Conservation (phyloP, 352 stramenopile genomes). For the Thraustochytrium sp. region DNA sequence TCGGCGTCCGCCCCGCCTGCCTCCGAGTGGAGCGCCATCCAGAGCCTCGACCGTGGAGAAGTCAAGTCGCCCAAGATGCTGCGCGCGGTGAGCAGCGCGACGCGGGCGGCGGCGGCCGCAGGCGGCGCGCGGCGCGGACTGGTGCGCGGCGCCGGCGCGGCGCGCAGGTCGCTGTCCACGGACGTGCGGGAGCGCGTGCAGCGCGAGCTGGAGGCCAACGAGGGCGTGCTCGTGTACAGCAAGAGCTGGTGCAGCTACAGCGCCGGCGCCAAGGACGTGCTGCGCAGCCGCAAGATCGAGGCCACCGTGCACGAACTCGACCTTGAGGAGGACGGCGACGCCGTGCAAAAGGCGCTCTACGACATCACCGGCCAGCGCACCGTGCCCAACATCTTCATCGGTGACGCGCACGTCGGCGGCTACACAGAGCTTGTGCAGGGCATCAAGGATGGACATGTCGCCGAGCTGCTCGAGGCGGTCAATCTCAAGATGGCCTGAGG, state of each 20-base stretch:
- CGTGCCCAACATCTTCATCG: slow-evolving; percentile 97
- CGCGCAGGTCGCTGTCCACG: background rate
- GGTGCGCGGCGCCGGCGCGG: background rate
- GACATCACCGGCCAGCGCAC: slow-evolving; percentile 84
- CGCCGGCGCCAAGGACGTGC: background rate
- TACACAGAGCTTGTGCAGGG: slow-evolving; percentile 16
- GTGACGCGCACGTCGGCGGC: slow-evolving; percentile 86
- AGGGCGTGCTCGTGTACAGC: slow-evolving; percentile 8
- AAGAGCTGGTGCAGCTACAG: slow-evolving; percentile 22
- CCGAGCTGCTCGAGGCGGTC: background rate
- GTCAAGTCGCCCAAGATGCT: too few relatives aligned
- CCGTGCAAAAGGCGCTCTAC: slow-evolving; percentile 73
- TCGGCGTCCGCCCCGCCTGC: too few relatives aligned
- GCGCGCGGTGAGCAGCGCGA: too few relatives aligned
- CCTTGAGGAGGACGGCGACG: background rate
- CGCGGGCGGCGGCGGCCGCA: background rate
- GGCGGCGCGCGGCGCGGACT: background rate
- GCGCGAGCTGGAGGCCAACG: slow-evolving; percentile 1
- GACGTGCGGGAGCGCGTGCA: background rate
- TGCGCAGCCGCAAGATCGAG: background rate
- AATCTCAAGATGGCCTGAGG: background rate
- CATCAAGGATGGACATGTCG: background rate
- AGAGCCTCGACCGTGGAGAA: too few relatives aligned
- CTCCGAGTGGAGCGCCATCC: too few relatives aligned
- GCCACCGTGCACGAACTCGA: slow-evolving; percentile 11